These are phyloP conservation scores for Gleditsia sinensis DNA, from an alignment of 306 rosid genomes.

Conservation along the genomic window DNA sequence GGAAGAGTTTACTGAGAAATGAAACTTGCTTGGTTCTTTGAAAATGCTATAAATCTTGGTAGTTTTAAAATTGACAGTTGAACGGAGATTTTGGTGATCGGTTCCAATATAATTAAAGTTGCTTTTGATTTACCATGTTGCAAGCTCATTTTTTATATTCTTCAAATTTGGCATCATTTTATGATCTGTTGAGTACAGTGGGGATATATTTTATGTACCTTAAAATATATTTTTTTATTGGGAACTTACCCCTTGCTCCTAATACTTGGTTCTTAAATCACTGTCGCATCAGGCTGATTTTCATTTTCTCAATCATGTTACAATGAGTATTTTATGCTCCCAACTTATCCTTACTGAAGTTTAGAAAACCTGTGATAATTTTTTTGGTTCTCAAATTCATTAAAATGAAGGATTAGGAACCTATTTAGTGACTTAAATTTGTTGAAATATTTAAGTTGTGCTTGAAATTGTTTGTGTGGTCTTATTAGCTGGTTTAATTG, in stretches of 20 bases:
- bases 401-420: conserved; percentile 9
- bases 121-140: background rate
- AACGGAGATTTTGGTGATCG: background rate
- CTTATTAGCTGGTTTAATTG: conserved; percentile 7
- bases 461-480: background rate
- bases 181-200: background rate
- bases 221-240: background rate
- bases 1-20: background rate
- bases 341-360: background rate
- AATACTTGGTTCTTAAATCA: background rate
- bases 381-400: background rate
- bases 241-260: background rate
- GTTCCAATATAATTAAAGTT: background rate
- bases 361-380: too few relatives aligned
- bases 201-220: conserved; percentile 13
- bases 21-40: conserved; percentile 5
- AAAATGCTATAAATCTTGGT: background rate
- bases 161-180: conserved; percentile 13
- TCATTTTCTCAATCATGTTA: conserved; percentile 17
- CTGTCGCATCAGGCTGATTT: conserved; percentile 1
- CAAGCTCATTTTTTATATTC: background rate
- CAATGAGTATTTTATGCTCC: conserved; percentile 10
- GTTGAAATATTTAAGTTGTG: background rate
- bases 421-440: background rate
- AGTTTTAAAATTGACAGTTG: background rate